Percentiles rank a stretch among this genome's conserved stretches.
These are phyloP conservation scores for Candida krabiensis DNA, from an alignment of 805 yeast species.

Conservation along the genomic window DNA sequence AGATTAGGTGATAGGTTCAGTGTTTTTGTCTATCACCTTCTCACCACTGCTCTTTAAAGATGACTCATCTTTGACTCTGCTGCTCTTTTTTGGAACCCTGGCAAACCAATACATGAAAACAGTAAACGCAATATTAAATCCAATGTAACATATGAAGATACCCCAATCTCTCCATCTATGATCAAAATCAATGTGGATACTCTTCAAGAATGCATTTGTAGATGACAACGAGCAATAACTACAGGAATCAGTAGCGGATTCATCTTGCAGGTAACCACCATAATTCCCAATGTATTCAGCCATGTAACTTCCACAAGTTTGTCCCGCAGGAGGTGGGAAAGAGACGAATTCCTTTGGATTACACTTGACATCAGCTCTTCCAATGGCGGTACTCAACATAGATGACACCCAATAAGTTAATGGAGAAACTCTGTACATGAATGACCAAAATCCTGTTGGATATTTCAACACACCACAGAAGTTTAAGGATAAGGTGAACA, in stretches of 20 bases:
- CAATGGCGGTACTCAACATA: slow-evolving; percentile 55
- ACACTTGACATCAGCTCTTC: slow-evolving; percentile 49
- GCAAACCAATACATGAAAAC: slow-evolving; percentile 51
- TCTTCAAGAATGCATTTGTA: slow-evolving; percentile 60
- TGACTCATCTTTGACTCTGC: slow-evolving; percentile 30
- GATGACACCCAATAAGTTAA: slow-evolving; percentile 64
- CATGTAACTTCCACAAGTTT: slow-evolving; percentile 60
- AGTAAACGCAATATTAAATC: slow-evolving; percentile 38
- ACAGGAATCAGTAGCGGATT: slow-evolving; percentile 52
- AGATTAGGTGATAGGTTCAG: no score
- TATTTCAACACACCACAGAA: slow-evolving; percentile 79
- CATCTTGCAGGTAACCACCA: slow-evolving; percentile 50
- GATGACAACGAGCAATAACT: slow-evolving; percentile 54
- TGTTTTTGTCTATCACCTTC: background rate
- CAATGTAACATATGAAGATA: slow-evolving; percentile 49
- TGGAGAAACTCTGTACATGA: slow-evolving; percentile 76
- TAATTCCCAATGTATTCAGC: slow-evolving; percentile 32
- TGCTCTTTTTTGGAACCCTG: slow-evolving; percentile 69
- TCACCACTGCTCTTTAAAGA: slow-evolving; percentile 16
- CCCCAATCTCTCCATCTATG: slow-evolving; percentile 68
- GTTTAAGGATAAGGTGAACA: slow-evolving; percentile 61
- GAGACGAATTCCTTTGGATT: slow-evolving; percentile 44
- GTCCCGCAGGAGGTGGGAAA: slow-evolving; percentile 53
- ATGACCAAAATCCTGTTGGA: slow-evolving; percentile 69
- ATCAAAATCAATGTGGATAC: slow-evolving; percentile 40